Percentiles rank a stretch among this genome's conserved stretches.
These are phyloP conservation scores for Erucastrum elatum DNA, from an alignment of 345 rosid genomes.

Conservation along the genomic window DNA sequence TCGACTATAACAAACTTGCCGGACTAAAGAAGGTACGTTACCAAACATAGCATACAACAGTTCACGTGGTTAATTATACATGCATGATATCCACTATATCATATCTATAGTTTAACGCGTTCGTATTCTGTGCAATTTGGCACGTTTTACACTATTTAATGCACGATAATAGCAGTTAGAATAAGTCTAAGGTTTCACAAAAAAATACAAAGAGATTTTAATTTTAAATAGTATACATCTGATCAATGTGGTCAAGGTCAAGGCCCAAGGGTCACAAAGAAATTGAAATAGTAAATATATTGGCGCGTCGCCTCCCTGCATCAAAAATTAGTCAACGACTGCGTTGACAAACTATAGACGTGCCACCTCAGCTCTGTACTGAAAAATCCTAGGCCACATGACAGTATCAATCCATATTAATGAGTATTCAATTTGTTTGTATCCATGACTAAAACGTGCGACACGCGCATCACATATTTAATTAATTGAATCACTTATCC, in stretches of 20 bases:
- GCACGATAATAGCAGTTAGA: background rate
- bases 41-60: constrained; percentile 24
- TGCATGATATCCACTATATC: background rate
- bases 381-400: constrained; percentile 1
- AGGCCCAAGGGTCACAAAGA: constrained; percentile 16
- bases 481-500: background rate
- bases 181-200: background rate
- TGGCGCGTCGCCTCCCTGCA: constrained; percentile 13
- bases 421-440: background rate
- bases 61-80: constrained; percentile 14
- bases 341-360: constrained; percentile 1
- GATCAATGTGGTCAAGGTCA: constrained; percentile 20
- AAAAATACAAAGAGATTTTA: background rate
- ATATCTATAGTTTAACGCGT: background rate
- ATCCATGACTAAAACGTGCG: constrained; percentile 25
- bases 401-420: background rate
- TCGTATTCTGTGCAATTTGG: background rate
- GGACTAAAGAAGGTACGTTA: constrained; percentile 82
- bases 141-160: background rate
- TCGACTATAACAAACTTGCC: constrained; percentile 65
- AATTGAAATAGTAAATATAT: background rate
- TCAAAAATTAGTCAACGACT: constrained; percentile 26
- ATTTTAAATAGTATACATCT: background rate
- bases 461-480: background rate
- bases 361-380: background rate